These are phyloP conservation scores for Candida suzukii DNA, from an alignment of 805 yeast species.

Conservation along the genomic window DNA sequence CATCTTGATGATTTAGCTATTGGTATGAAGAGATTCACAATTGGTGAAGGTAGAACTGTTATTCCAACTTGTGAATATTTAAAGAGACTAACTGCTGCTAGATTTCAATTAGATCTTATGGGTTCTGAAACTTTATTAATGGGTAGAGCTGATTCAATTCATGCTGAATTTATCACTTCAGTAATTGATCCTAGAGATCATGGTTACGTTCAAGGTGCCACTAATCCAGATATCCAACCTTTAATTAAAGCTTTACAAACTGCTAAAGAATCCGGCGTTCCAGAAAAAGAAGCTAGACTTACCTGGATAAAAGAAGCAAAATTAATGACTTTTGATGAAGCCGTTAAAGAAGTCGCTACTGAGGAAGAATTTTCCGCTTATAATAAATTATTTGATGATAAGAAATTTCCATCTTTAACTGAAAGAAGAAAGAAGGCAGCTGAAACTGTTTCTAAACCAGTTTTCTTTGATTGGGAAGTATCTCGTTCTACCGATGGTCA, in stretches of 20 bases:
- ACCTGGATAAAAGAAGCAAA: slow-evolving; percentile 39
- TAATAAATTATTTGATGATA: slow-evolving; percentile 6
- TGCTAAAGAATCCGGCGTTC: slow-evolving; percentile 31
- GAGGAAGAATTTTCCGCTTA: slow-evolving; percentile 10
- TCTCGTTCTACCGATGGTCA: slow-evolving; percentile 56
- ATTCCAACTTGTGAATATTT: slow-evolving; percentile 56
- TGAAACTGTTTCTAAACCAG: slow-evolving; percentile 22
- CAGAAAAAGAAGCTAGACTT: slow-evolving; percentile 27
- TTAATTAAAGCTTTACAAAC: slow-evolving; percentile 36
- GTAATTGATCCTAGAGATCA: slow-evolving; percentile 53
- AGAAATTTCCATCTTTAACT: slow-evolving; percentile 14
- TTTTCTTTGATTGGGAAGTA: slow-evolving; percentile 53
- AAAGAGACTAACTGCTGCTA: slow-evolving; percentile 47
- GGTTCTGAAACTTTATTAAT: slow-evolving; percentile 49
- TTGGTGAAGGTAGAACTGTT: slow-evolving; percentile 52
- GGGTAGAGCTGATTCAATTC: slow-evolving; percentile 56
- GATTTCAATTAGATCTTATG: slow-evolving; percentile 61
- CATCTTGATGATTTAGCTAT: slow-evolving; percentile 59
- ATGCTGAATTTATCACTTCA: slow-evolving; percentile 44
- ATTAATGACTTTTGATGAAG: slow-evolving; percentile 46
- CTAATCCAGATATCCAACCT: slow-evolving; percentile 29
- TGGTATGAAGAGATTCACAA: slow-evolving; percentile 63
- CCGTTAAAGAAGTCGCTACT: slow-evolving; percentile 30
- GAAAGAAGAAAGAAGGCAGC: slow-evolving; percentile 13
- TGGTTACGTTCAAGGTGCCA: slow-evolving; percentile 45